Evolutionary conservation across 176 grass and related monocot species (phyloP).

Genomic region (Poa annua): DNA sequence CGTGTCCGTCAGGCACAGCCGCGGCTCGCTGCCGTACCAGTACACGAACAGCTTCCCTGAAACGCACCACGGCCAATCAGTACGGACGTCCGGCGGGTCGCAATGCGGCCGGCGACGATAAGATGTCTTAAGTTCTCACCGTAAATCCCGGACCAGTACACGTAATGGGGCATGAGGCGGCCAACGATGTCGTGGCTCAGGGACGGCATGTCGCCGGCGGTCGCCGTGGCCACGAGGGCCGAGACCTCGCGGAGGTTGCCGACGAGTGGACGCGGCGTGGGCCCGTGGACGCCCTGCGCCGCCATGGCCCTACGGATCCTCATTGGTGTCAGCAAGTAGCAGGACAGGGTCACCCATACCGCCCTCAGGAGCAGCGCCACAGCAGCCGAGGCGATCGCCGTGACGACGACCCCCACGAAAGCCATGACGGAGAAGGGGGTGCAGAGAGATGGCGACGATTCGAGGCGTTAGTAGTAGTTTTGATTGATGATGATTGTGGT

Average conservation of each 20-base stretch:
- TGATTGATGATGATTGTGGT: not conserved
- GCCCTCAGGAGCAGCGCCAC: slow-evolving; percentile 51
- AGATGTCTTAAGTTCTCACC: slow-evolving; percentile 32
- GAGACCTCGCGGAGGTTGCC: slow-evolving; percentile 78
- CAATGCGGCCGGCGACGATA: not conserved
- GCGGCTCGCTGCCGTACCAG: slow-evolving; percentile 86
- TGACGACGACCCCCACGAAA: slow-evolving; percentile 26
- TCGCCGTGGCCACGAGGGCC: slow-evolving; percentile 54
- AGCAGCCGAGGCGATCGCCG: slow-evolving; percentile 30
- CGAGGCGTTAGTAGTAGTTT: not conserved
- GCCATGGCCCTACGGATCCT: slow-evolving; percentile 70
- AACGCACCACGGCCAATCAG: not conserved
- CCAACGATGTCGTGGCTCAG: slow-evolving; percentile 80
- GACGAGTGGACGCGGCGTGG: slow-evolving; percentile 53
- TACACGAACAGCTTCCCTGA: slow-evolving; percentile 86
- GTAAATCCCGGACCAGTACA: slow-evolving; percentile 69
- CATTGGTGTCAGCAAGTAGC: slow-evolving; percentile 69
- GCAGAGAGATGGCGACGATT: not conserved
- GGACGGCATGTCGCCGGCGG: slow-evolving; percentile 64
- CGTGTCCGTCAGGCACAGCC: slow-evolving; percentile 83
- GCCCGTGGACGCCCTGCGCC: slow-evolving; percentile 67
- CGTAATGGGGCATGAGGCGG: slow-evolving; percentile 95
- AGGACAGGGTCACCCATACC: slow-evolving; percentile 69
- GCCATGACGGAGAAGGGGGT: slow-evolving; percentile 20
- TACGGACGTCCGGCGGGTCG: not conserved